phyloP scores from a whole-genome alignment of 345 rosid genomes.

The Eucalyptus lansdowneana region DNA sequence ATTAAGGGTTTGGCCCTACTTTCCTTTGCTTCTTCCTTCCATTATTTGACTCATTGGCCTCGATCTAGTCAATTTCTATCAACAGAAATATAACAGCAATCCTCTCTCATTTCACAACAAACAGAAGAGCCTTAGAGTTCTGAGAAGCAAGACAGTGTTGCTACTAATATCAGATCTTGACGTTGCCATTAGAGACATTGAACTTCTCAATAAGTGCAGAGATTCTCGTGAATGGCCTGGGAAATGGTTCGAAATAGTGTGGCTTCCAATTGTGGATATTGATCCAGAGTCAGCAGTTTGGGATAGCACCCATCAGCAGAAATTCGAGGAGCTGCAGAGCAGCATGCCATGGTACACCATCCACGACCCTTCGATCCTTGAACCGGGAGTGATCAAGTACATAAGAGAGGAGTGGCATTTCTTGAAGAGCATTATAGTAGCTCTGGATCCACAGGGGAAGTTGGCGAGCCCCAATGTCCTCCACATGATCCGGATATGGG shows the following conservation, averaged over 20 bases:
- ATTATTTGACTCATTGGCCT: neutral
- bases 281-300: constrained; percentile 2
- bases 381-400: no score
- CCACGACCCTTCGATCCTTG: no score
- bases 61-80: neutral
- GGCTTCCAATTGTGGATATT: constrained; percentile 29
- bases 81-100: neutral
- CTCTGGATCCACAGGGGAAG: no score
- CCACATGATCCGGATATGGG: no score
- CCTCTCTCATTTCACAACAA: neutral
- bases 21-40: neutral
- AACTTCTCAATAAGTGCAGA: constrained; percentile 4
- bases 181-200: constrained; percentile 11
- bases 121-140: constrained; percentile 1
- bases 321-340: constrained; percentile 1
- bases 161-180: constrained; percentile 23
- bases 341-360: neutral
- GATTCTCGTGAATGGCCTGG: neutral
- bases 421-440: no score
- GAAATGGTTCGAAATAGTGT: constrained; percentile 12
- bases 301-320: constrained; percentile 2
- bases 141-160: constrained; percentile 8
- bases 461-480: no score
- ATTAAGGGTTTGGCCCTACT: constrained; percentile 1
- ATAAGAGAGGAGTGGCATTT: no score